These are phyloP conservation scores for Lathyrus aphaca DNA, from an alignment of 306 rosid genomes.

Conservation along the genomic window DNA sequence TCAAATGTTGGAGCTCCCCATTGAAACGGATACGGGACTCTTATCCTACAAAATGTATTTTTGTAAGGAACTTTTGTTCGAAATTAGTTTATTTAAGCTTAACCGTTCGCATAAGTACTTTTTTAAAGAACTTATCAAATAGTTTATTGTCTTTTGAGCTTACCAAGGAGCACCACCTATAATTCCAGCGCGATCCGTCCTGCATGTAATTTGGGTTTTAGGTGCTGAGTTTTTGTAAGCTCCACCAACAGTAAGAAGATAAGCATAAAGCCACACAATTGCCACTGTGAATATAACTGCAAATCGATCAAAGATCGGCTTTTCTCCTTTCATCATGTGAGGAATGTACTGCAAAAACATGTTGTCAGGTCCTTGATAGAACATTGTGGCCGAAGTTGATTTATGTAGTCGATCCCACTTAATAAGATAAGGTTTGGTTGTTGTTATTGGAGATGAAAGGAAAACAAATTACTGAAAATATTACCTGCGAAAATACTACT, in stretches of 20 bases:
- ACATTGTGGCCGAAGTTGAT: too few species aligned
- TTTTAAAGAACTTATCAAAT: neutral
- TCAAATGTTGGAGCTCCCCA: slow-evolving; percentile 99
- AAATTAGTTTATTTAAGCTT: neutral
- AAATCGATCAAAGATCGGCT: slow-evolving; percentile 41
- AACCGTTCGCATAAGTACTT: neutral
- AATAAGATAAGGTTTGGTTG: too few species aligned
- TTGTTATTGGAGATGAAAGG: neutral
- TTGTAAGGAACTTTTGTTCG: neutral
- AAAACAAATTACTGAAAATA: neutral
- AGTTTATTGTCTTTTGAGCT: neutral
- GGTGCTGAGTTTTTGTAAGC: slow-evolving; percentile 46
- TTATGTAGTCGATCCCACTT: too few species aligned
- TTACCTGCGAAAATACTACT: slow-evolving; percentile 52
- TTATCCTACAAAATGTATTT: slow-evolving; percentile 60
- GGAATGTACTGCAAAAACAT: slow-evolving; percentile 44
- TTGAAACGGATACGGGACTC: slow-evolving; percentile 95
- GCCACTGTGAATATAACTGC: slow-evolving; percentile 46
- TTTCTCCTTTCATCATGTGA: slow-evolving; percentile 48
- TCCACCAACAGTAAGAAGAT: slow-evolving; percentile 48
- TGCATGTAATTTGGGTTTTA: slow-evolving; percentile 46
- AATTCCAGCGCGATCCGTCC: slow-evolving; percentile 46
- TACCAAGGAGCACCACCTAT: slow-evolving; percentile 76
- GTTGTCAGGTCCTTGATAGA: too few species aligned
- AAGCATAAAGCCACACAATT: slow-evolving; percentile 49